Evolutionary conservation across 1,139 yeast genomes (phyloP).

Genomic region (Saccharomycopsis hybrid): DNA sequence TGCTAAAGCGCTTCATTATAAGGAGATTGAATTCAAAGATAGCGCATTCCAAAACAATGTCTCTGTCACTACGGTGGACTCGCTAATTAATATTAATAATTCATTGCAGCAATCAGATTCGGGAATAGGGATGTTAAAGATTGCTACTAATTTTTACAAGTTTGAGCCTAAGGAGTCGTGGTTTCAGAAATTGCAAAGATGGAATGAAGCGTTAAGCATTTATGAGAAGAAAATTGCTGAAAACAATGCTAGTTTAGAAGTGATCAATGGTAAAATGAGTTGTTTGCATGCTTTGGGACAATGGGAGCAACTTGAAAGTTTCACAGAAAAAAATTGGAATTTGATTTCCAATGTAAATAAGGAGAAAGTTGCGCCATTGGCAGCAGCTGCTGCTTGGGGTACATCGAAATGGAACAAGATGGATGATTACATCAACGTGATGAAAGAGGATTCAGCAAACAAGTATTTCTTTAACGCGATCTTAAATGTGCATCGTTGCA

Average conservation of each 20-base stretch:
- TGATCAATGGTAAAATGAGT: constrained; percentile 96
- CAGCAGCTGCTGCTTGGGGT: constrained; percentile 99
- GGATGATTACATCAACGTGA: constrained; percentile 83
- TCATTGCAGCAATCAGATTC: constrained; percentile 96
- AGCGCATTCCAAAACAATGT: constrained; percentile 3
- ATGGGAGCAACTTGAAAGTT: constrained; percentile 87
- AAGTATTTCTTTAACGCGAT: constrained; percentile 92
- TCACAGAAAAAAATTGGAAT: constrained; percentile 85
- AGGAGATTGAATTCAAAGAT: constrained; percentile 79
- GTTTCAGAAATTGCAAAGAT: constrained; percentile 93
- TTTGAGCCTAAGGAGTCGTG: constrained; percentile 92
- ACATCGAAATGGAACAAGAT: constrained; percentile 94
- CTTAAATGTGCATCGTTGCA: constrained; percentile 75
- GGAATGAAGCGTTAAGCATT: constrained; percentile 96
- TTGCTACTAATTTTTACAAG: constrained; percentile 91
- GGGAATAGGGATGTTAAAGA: constrained; percentile 92
- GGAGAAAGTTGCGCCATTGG: constrained; percentile 90
- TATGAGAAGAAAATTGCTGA: constrained; percentile 51
- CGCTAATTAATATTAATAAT: constrained; percentile 86
- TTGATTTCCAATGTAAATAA: constrained; percentile 61
- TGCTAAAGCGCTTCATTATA: constrained; percentile 94
- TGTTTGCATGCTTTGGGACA: constrained; percentile 96
- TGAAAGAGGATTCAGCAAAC: constrained; percentile 91
- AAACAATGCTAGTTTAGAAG: constrained; percentile 49
- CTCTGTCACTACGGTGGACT: constrained; percentile 84